phyloP scores from a whole-genome alignment of 257 asterid genomes.

The Fraxinus americana region DNA sequence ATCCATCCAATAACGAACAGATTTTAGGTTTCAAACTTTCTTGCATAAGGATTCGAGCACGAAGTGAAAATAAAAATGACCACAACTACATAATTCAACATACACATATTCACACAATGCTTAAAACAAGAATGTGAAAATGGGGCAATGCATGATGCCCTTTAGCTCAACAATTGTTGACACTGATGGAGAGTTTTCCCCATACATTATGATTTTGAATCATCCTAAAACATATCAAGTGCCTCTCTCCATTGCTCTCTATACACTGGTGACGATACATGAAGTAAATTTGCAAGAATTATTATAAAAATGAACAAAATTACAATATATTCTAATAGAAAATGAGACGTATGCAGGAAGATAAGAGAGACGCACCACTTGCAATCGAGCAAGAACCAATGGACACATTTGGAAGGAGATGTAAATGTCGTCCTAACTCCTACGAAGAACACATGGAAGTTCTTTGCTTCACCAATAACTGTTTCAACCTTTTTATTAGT shows the following conservation, averaged over 20 bases:
- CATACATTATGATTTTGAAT: background rate
- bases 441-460: constrained; percentile 62
- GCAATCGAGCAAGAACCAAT: background rate
- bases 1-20: background rate
- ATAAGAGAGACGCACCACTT: background rate
- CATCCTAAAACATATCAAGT: constrained; percentile 5
- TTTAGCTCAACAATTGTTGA: background rate
- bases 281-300: background rate
- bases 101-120: background rate
- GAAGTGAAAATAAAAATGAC: background rate
- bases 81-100: background rate
- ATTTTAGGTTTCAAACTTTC: background rate
- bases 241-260: constrained; percentile 19
- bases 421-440: constrained; percentile 24
- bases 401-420: background rate
- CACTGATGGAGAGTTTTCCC: background rate
- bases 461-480: constrained; percentile 71
- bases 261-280: background rate
- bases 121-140: background rate
- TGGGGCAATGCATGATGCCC: background rate
- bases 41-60: background rate
- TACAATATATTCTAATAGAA: background rate
- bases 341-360: background rate
- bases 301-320: background rate
- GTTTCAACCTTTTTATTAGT: constrained; percentile 68